These are phyloP conservation scores for Penicillium maclennaniae DNA, from an alignment of 495 filamentous ascomycete genomes.

Conservation along the genomic window DNA sequence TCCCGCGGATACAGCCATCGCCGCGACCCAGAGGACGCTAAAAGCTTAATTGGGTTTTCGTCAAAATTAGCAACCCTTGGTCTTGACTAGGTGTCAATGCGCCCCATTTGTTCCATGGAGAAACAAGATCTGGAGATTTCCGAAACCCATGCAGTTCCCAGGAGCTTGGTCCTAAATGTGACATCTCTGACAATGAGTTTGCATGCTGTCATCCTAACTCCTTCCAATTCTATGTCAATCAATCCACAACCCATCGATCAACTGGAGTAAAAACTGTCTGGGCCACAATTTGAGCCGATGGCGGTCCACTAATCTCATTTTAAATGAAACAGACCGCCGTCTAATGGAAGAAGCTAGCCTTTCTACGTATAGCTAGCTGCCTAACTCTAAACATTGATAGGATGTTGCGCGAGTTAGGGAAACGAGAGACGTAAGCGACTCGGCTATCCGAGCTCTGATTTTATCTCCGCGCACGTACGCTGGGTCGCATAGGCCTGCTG, in stretches of 20 bases:
- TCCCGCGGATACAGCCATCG: slow-evolving; percentile 3
- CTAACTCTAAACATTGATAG: slow-evolving; percentile 12
- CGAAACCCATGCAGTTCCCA: slow-evolving; percentile 1
- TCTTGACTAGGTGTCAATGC: too few species aligned
- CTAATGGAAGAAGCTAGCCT: slow-evolving; percentile 8
- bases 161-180: neutral
- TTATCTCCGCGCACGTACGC: neutral
- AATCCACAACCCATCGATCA: slow-evolving; percentile 3
- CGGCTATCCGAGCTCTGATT: slow-evolving; percentile 1
- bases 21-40: neutral
- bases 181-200: neutral
- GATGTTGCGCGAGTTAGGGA: neutral
- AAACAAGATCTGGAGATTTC: slow-evolving; percentile 3
- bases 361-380: slow-evolving; percentile 2
- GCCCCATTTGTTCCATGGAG: neutral
- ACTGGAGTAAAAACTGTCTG: neutral
- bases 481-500: neutral
- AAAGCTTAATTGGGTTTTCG: neutral
- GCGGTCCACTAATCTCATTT: slow-evolving; percentile 11
- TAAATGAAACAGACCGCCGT: slow-evolving; percentile 20
- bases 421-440: neutral
- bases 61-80: neutral
- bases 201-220: neutral
- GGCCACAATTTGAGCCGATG: slow-evolving; percentile 1
- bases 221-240: neutral